Evolutionary conservation across 1,284 basidiomycete species (phyloP), one percentile per base, ranked within the genome.

Genomic region (Trametes pubescens): DNA sequence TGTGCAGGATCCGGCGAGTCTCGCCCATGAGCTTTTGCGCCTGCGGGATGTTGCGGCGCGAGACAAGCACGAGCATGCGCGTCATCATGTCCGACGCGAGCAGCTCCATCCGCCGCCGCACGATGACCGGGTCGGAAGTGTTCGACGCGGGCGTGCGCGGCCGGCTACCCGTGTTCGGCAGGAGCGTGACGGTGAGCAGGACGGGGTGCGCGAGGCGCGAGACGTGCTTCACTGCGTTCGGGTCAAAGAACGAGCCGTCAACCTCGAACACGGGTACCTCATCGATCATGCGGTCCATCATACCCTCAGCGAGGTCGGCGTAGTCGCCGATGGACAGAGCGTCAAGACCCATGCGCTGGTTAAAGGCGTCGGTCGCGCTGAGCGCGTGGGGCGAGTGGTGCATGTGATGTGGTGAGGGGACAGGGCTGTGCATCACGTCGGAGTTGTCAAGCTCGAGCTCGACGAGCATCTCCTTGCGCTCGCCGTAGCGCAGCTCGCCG

Each of bases 21-120:
- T 97, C 95, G 54, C 85, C 85, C 75, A 98, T 85, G 61, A 98
- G 91, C 71, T 92, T 91, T 72, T 91, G 89, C 1, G 96, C 96
- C 68, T 95, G 93, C 0, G 86, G 82, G 76, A 89, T 93, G 76
- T 96, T 96, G 74, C 93, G 88, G 70, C 94, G 83, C 21, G 92
- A 92, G 51, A 97, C 94, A 34, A 97, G 85, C 24, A 98, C 90
- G 29, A 98, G 84, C 9, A 93, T 92, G 22, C 96, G 90, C 1
- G 94, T 96, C 73, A 98, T 93, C 94, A 98, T 98, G 78, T 98
- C 96, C 32, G 90, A 91, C 14, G 93, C 90, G 32, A 98, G 85
- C 6, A 98, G 85, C 79, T 98, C 96, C 92, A 97, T 96, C 34
- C 96, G 82, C 44, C 96, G 84, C n/a, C 95, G 87, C 26, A 96